Conservation (phyloP, 169 alveolate genomes). For the Ichthyophthirius multifiliis region DNA sequence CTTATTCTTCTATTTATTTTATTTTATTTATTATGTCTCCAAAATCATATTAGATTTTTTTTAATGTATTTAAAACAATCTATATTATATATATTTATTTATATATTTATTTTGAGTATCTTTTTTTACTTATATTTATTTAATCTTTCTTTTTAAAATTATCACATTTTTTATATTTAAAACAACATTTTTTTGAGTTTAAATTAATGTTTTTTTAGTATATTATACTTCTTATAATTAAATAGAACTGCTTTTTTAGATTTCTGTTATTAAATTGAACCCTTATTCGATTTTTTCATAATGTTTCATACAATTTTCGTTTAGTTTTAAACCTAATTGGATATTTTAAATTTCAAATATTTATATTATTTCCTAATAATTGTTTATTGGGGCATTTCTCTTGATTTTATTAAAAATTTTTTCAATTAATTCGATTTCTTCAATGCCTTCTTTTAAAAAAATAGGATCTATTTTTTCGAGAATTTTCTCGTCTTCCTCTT, state of each 20-base stretch:
- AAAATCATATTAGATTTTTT: neutral
- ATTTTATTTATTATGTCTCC: neutral
- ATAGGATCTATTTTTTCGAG: no score
- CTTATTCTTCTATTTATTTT: neutral
- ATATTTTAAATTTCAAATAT: no score
- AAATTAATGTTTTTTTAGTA: neutral
- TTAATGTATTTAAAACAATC: neutral
- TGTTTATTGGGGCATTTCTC: no score
- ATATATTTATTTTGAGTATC: neutral
- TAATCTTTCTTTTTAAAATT: neutral
- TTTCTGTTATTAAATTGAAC: neutral
- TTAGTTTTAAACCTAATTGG: neutral
- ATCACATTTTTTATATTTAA: neutral
- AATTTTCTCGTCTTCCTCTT: no score
- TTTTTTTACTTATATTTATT: neutral
- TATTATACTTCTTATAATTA: neutral
- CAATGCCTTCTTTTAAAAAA: no score
- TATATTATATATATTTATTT: neutral
- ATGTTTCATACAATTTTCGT: conserved; percentile 4
- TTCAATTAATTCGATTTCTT: no score
- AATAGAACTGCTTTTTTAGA: neutral
- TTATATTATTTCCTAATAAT: no score
- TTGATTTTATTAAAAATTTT: no score
- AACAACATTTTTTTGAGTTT: neutral
- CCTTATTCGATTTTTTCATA: neutral